Base-by-base conservation (phyloP, 345 rosid genomes). In the Hypericum androsaemum region DNA sequence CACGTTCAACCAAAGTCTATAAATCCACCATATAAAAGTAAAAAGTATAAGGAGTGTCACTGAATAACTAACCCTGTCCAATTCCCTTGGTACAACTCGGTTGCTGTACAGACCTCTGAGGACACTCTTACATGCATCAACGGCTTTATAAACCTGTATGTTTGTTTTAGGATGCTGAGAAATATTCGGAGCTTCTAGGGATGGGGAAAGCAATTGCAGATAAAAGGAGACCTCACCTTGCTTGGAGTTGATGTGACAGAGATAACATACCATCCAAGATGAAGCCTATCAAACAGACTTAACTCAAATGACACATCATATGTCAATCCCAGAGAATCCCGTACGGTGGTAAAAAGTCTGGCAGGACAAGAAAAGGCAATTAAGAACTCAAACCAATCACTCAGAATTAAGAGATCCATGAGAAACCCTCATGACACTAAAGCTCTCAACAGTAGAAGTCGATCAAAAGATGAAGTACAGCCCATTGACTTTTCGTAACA, bases 291-390 rank as follows among this genome's bases (percentile, higher is more conserved):
- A 64, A 88, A 88, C 52, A 94, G 77, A 80, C 84, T 88, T 56
- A 94, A 77, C 77, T 94, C 99, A 61, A 94, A 94, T 42, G 99
- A 94, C 36, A 94, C 97, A 64, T 94, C 99, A 53, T 94, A 94
- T 52, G 97, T 94, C 72, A 94, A 77, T 64, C 99, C 99, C 72
- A 88, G 97, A 60, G 99, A 88, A 64, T 94, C 97, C 60, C 97
- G 65, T 35, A 94, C 99, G n/a, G 99, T 82, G 41, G 99, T 94
- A 71, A 94, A 94, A 66, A 94, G 97, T 84, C 99, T 92, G 84
- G 64, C 11, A 54, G 52, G 57, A 53, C 39, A 53, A 41, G 36
- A 40, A 47, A 37, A 50, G 32, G 12, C 12, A 14, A 53, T 8
- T n/a, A 49, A 47, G 48, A 12, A 8, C 12, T 47, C 8, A 22